phyloP scores from a whole-genome alignment of 2,329 filamentous ascomycete species.

The Clonostachys byssicola region DNA sequence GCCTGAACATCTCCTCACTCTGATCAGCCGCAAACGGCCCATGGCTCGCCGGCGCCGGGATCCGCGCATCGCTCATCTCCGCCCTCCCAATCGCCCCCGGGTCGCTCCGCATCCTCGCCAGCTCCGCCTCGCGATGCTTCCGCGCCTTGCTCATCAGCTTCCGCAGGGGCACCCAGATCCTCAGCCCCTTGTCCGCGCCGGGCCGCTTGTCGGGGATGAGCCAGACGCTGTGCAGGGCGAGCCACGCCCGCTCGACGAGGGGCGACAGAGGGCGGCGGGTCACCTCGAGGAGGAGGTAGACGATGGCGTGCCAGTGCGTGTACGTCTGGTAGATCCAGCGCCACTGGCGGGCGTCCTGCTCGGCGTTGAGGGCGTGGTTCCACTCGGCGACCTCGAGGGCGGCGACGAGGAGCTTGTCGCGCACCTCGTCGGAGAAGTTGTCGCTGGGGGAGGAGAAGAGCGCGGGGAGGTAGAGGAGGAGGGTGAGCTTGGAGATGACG shows the following conservation, averaged over 20 bases:
- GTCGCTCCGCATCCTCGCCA: constrained; percentile 22
- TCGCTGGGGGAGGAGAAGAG: constrained; percentile 35
- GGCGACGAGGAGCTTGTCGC: constrained; percentile 39
- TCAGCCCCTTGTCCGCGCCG: constrained; percentile 15
- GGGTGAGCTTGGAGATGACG: constrained; percentile 48
- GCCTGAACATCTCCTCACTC: constrained; percentile 15
- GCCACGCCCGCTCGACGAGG: constrained; percentile 40
- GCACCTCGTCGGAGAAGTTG: constrained; percentile 27
- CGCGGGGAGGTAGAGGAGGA: constrained; percentile 48
- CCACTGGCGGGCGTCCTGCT: constrained; percentile 43
- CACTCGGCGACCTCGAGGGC: constrained; percentile 53
- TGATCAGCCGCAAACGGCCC: constrained; percentile 15
- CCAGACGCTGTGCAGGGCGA: constrained; percentile 37
- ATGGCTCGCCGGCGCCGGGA: constrained; percentile 18
- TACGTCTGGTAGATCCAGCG: constrained; percentile 58
- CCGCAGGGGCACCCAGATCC: constrained; percentile 34
- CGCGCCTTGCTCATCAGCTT: constrained; percentile 30
- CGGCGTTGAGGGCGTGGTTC: constrained; percentile 46
- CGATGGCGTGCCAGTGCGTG: constrained; percentile 55
- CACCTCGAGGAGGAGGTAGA: constrained; percentile 49
- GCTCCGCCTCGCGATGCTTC: constrained; percentile 26
- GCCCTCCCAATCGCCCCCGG: constrained; percentile 13
- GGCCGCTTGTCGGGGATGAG: constrained; percentile 25
- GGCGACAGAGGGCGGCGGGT: constrained; percentile 39
- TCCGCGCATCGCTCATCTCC: constrained; percentile 17